These are phyloP conservation scores for Huntiella savannae DNA, from an alignment of 2,329 filamentous ascomycete genomes.

Conservation along the genomic window DNA sequence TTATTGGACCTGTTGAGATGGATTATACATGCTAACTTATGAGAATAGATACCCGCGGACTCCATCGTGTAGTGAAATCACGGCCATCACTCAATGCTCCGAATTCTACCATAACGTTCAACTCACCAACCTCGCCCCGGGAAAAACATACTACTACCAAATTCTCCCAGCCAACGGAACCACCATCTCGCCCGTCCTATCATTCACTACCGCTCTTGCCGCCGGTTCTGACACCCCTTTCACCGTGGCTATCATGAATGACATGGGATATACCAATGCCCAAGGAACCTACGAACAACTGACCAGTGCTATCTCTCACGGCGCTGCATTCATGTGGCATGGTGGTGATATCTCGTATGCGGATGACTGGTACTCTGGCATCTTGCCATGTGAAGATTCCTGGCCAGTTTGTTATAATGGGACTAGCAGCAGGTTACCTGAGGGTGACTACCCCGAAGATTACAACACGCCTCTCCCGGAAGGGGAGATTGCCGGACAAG, in stretches of 20 bases:
- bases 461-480: constrained; percentile 26
- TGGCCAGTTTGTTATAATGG: constrained; percentile 35
- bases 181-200: constrained; percentile 25
- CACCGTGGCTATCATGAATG: constrained; percentile 28
- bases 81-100: constrained; percentile 27
- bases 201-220: constrained; percentile 26
- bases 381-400: constrained; percentile 26
- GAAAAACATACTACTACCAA: constrained; percentile 31
- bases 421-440: constrained; percentile 22
- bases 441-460: constrained; percentile 19
- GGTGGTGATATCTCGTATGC: constrained; percentile 32
- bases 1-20: not conserved
- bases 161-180: constrained; percentile 30
- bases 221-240: constrained; percentile 24
- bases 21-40: not conserved
- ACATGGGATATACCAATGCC: constrained; percentile 36
- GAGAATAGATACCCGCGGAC: constrained; percentile 27
- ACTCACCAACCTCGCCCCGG: constrained; percentile 22
- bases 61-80: constrained; percentile 26
- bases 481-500: constrained; percentile 26
- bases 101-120: constrained; percentile 33
- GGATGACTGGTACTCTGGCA: constrained; percentile 31
- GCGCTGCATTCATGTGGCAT: constrained; percentile 31
- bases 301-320: constrained; percentile 22
- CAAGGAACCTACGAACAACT: constrained; percentile 27